Evolutionary conservation across 345 rosid species (phyloP), one percentile per base, ranked within the genome.

Genomic region (Chamaenerion angustifolium): DNA sequence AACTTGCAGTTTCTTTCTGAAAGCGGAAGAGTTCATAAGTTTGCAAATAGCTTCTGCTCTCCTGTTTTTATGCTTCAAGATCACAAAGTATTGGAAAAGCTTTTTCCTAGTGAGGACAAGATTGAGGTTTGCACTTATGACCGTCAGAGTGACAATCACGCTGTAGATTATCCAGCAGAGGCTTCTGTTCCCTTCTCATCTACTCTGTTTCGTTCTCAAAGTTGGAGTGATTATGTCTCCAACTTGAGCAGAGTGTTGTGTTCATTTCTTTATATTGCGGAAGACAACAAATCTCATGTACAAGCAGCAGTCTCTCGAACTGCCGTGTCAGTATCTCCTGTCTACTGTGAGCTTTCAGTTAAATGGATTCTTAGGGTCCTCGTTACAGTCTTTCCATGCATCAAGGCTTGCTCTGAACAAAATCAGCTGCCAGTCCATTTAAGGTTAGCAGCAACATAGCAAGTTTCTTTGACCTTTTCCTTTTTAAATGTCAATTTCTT

Each of bases 41-140:
- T 82, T 61, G 83, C 90, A 19, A 82, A 82, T 62, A 75, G 90
- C 74, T 82, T 74, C 56, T 82, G 90, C 65, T 76, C 85, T 31
- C 78, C 66, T 64, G 74, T 76, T 58, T 79, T 79, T 62, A 52
- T 76, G 75, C 64, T 82, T 55, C 79, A 76, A 64, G 85, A 79
- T 57, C 64, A 63, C 66, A 54, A 64, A 68, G 72, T 54, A 63
- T 72, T 65, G 48, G 56, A 21, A 27, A 75, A 59, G 61, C 68
- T 60, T 55, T 52, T 56, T 40, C 45, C 64, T 52, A 11, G 21
- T 12, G 68, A 53, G 55, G 56, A 71, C 31, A 69, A 64, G 56
- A 23, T 42, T 59, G 63, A 59, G 27, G 41, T 61, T 50, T 57
- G 62, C 50, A 21, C 51, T 56, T 43, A 31, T 49, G 57, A 66